Conservation (phyloP, 2,329 filamentous ascomycete genomes). For the Tolypocladium nubicola region DNA sequence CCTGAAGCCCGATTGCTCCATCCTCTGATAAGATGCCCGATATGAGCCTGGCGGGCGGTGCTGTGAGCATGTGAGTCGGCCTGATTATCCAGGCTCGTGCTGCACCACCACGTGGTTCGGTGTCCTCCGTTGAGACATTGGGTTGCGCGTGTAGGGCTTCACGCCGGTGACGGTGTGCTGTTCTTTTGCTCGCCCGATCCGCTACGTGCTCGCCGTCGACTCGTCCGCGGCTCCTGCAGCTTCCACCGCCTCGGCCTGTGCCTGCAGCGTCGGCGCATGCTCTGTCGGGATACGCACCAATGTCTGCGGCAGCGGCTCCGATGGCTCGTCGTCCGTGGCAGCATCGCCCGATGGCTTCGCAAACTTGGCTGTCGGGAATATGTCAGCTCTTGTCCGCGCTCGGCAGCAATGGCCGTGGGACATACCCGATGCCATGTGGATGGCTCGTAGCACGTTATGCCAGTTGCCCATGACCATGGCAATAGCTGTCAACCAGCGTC, state of each 20-base stretch:
- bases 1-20: neutral
- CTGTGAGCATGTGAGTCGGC: neutral
- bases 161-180: neutral
- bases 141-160: neutral
- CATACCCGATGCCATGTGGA: constrained; percentile 78
- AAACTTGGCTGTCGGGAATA: constrained; percentile 48
- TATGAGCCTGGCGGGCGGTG: neutral
- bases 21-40: neutral
- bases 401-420: constrained; percentile 4
- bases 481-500: constrained; percentile 47
- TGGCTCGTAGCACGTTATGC: constrained; percentile 76
- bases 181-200: neutral
- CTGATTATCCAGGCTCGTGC: neutral
- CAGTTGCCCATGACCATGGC: constrained; percentile 79
- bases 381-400: neutral
- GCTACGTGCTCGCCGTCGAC: constrained; percentile 1
- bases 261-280: constrained; percentile 55
- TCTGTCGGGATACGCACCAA: constrained; percentile 78
- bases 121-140: neutral
- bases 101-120: neutral
- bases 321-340: constrained; percentile 23
- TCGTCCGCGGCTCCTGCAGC: constrained; percentile 30
- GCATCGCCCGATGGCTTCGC: constrained; percentile 43
- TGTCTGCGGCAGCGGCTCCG: constrained; percentile 61
- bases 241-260: constrained; percentile 43